Conservation (phyloP, 306 rosid genomes). For the Cicer bijugum region DNA sequence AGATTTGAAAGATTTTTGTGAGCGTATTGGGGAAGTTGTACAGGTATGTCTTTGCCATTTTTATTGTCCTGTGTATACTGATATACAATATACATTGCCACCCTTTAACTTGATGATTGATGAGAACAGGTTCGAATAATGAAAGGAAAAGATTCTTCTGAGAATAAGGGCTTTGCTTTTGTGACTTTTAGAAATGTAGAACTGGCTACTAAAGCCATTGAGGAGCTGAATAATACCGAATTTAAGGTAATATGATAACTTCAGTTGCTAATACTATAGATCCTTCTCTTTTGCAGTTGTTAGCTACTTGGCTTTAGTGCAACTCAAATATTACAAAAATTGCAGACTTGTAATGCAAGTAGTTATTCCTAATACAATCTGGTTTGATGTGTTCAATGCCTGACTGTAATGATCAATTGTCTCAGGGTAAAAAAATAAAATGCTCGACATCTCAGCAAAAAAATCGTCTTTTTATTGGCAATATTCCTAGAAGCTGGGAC, state of each 20-base stretch:
- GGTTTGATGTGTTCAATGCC: slow-evolving; percentile 18
- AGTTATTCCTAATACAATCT: slow-evolving; percentile 26
- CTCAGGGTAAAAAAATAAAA: slow-evolving; percentile 80
- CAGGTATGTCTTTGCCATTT: slow-evolving; percentile 62
- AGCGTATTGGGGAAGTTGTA: slow-evolving; percentile 73
- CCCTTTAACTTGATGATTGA: slow-evolving; percentile 41
- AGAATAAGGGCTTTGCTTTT: slow-evolving; percentile 87
- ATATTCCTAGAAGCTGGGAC: slow-evolving; percentile 93
- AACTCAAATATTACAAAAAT: slow-evolving; percentile 29
- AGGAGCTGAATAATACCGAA: slow-evolving; percentile 70
- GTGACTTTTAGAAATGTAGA: slow-evolving; percentile 81
- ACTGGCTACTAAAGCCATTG: slow-evolving; percentile 88
- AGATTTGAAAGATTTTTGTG: slow-evolving; percentile 76
- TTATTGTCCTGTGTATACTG: slow-evolving; percentile 15
- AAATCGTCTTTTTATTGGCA: slow-evolving; percentile 94
- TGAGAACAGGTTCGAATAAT: slow-evolving; percentile 82
- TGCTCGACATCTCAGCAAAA: slow-evolving; percentile 94
- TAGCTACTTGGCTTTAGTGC: slow-evolving; percentile 3
- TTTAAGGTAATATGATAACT: slow-evolving; percentile 66
- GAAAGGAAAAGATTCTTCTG: slow-evolving; percentile 79
- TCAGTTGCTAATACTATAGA: background rate
- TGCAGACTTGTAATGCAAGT: slow-evolving; percentile 24
- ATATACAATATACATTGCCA: slow-evolving; percentile 10
- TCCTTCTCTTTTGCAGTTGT: slow-evolving; percentile 2
- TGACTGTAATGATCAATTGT: slow-evolving; percentile 41